phyloP scores from a whole-genome alignment of 2,329 filamentous ascomycete species.

The Alternaria tenuissima region DNA sequence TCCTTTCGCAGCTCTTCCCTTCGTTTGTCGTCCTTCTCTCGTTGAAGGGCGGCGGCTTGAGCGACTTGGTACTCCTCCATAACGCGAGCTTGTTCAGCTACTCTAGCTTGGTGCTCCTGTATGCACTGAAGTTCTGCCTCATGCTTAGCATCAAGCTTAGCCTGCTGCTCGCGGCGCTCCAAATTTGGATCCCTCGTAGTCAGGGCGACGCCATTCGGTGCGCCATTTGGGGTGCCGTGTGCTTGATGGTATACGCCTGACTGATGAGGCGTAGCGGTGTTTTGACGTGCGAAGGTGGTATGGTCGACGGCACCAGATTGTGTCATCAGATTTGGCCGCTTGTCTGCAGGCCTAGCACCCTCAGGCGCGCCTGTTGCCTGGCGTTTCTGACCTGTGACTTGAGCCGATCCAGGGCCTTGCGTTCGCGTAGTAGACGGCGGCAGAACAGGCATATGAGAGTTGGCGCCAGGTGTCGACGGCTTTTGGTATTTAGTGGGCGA shows the following conservation, averaged over 20 bases:
- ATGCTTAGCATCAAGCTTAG: background rate
- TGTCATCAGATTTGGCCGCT: background rate
- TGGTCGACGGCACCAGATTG: background rate
- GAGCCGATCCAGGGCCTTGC: background rate
- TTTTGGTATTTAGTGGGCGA: background rate
- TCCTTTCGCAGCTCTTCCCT: constrained; percentile 14
- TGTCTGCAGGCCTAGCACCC: background rate
- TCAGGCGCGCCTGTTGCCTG: background rate
- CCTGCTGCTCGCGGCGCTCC: background rate
- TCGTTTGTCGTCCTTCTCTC: constrained; percentile 3
- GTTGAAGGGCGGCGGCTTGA: background rate
- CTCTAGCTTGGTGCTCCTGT: background rate
- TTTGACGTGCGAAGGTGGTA: background rate
- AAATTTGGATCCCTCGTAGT: background rate
- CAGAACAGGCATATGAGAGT: background rate
- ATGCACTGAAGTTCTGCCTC: background rate
- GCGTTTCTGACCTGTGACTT: background rate
- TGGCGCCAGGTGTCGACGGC: background rate
- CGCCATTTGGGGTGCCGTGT: background rate
- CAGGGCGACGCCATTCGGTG: background rate
- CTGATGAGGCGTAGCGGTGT: background rate
- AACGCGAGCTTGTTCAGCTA: background rate
- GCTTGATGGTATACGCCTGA: background rate
- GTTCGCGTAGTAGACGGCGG: background rate
- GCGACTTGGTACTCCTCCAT: background rate